Conservation (phyloP, 805 yeast species). For the Schwanniomyces pseudopolymorphus region DNA sequence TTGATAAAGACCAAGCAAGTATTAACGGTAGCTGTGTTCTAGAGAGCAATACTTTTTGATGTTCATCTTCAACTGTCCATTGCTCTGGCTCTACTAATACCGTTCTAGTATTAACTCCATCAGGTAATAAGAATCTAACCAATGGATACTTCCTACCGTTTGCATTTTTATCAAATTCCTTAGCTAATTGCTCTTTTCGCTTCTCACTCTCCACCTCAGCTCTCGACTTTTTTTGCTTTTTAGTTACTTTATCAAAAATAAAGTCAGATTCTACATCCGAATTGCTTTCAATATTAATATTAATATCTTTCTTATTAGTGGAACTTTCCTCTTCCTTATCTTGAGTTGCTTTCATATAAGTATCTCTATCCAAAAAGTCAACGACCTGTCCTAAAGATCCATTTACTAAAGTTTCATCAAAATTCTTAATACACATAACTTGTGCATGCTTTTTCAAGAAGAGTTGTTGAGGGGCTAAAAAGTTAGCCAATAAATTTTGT, state of each 20-base stretch:
- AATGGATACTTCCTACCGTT: slow-evolving; percentile 60
- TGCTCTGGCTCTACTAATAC: slow-evolving; percentile 78
- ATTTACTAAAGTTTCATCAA: slow-evolving; percentile 70
- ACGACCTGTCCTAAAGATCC: slow-evolving; percentile 74
- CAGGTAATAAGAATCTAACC: slow-evolving; percentile 72
- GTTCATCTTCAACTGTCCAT: slow-evolving; percentile 78
- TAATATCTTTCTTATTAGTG: not conserved
- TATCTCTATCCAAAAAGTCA: slow-evolving; percentile 48
- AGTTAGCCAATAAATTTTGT: slow-evolving; percentile 49
- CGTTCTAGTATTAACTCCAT: slow-evolving; percentile 66
- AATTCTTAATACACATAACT: slow-evolving; percentile 79
- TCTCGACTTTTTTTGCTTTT: slow-evolving; percentile 3
- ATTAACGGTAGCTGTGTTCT: slow-evolving; percentile 83
- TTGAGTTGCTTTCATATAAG: slow-evolving; percentile 27
- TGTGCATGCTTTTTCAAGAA: slow-evolving; percentile 70
- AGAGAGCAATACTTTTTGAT: slow-evolving; percentile 63
- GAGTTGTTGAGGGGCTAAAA: slow-evolving; percentile 60
- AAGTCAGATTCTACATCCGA: slow-evolving; percentile 14
- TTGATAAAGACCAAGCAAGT: slow-evolving; percentile 95
- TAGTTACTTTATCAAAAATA: slow-evolving; percentile 10
- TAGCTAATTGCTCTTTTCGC: slow-evolving; percentile 48
- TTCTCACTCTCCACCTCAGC: slow-evolving; percentile 30
- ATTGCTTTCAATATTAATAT: not conserved
- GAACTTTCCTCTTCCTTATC: slow-evolving; percentile 3
- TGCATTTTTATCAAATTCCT: slow-evolving; percentile 44